These are phyloP conservation scores for Yamadazyma dushanensis DNA, from an alignment of 1,139 yeast species.

Conservation along the genomic window DNA sequence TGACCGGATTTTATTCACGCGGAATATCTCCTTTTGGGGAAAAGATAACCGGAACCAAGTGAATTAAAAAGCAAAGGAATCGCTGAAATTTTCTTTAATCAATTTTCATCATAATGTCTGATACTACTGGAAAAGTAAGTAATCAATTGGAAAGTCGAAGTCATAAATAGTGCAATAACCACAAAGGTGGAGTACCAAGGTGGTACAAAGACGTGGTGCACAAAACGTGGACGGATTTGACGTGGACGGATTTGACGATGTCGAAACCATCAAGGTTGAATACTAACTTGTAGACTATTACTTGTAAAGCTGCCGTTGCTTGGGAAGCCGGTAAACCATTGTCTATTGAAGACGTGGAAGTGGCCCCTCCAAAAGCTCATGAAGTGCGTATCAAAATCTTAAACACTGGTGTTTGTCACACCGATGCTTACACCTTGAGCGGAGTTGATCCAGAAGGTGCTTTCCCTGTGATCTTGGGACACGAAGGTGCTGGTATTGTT, in stretches of 20 bases:
- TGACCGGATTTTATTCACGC: neutral
- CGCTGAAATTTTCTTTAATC: conserved; percentile 1
- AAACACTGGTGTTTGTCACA: conserved; percentile 95
- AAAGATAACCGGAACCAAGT: conserved; percentile 2
- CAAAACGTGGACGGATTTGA: too few relatives aligned
- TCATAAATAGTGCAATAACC: conserved; percentile 1
- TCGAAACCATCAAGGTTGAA: neutral
- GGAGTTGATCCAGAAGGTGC: conserved; percentile 97
- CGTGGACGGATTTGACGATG: neutral
- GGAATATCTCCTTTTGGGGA: neutral
- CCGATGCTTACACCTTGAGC: conserved; percentile 94
- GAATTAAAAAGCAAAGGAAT: conserved; percentile 1
- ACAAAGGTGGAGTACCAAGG: conserved; percentile 1
- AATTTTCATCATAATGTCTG: conserved; percentile 1
- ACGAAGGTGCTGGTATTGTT: conserved; percentile 96
- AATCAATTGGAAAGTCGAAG: conserved; percentile 5
- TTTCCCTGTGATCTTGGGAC: conserved; percentile 90
- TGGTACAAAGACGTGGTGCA: neutral
- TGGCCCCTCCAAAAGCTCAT: conserved; percentile 91
- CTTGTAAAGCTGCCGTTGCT: conserved; percentile 95
- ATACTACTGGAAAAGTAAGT: conserved; percentile 40
- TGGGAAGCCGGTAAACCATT: conserved; percentile 94
- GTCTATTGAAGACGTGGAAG: conserved; percentile 82
- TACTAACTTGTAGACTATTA: conserved; percentile 55
- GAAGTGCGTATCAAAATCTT: conserved; percentile 90